phyloP scores from a whole-genome alignment of 345 rosid species.

The Pseudoturritis turrita region DNA sequence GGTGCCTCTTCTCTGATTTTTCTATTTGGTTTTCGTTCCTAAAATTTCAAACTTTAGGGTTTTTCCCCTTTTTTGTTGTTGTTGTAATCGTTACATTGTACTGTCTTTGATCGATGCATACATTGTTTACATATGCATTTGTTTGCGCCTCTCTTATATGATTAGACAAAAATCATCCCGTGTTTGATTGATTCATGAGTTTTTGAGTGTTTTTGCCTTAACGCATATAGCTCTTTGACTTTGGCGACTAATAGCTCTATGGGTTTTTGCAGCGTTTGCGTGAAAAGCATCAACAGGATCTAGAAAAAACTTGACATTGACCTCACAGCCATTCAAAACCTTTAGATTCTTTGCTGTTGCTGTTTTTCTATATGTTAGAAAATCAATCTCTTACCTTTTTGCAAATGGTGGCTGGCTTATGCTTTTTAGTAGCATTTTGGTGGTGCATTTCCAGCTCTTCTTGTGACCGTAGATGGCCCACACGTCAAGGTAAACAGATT shows the following conservation, averaged over 20 bases:
- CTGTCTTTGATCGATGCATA: background rate
- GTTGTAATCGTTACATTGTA: background rate
- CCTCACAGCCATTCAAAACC: slow-evolving; percentile 68
- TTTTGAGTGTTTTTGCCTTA: background rate
- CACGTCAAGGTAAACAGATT: slow-evolving; percentile 59
- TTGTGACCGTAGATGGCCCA: slow-evolving; percentile 57
- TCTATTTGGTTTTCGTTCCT: background rate
- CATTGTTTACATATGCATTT: background rate
- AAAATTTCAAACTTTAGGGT: slow-evolving; percentile 1
- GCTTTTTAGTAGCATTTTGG: slow-evolving; percentile 40
- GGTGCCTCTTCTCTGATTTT: background rate
- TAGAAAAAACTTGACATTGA: slow-evolving; percentile 46
- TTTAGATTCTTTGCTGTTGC: slow-evolving; percentile 58
- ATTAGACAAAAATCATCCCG: background rate
- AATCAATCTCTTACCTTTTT: slow-evolving; percentile 44
- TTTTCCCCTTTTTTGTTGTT: background rate
- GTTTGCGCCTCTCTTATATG: background rate
- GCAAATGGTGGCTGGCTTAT: slow-evolving; percentile 58
- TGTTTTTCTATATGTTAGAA: slow-evolving; percentile 48
- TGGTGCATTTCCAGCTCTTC: slow-evolving; percentile 41
- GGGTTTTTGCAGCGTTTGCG: slow-evolving; percentile 20
- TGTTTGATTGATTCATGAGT: slow-evolving; percentile 8
- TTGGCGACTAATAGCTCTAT: background rate
- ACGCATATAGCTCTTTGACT: background rate
- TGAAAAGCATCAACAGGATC: slow-evolving; percentile 37